A percentile compares a stretch with the other conserved stretches of the same genome.
Evolutionary conservation across 768 basidiomycete genomes (phyloP).

Genomic region (Mycena haematopus): DNA sequence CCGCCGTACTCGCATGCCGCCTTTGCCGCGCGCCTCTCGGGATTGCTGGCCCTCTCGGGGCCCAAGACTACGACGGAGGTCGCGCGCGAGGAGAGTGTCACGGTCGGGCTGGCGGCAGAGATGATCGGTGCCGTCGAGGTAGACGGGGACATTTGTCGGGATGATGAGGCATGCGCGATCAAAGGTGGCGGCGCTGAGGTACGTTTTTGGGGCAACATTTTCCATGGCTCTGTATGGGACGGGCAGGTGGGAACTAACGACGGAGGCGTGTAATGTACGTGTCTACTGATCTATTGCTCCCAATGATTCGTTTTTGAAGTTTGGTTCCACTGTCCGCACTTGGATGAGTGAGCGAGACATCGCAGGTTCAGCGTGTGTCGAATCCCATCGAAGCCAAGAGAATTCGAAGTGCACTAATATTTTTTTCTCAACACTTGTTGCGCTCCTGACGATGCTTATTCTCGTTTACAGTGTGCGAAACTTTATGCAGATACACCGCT

Average conservation of each 20-base stretch:
- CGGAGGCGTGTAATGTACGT: slow-evolving; percentile 4
- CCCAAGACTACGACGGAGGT: slow-evolving; percentile 72
- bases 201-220: slow-evolving; percentile 75
- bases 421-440: too few relatives aligned
- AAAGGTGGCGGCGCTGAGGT: slow-evolving; percentile 60
- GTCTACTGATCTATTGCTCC: not conserved
- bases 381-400: too few relatives aligned
- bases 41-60: slow-evolving; percentile 56
- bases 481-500: too few relatives aligned
- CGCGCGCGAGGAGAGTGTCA: slow-evolving; percentile 71
- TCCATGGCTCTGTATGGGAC: slow-evolving; percentile 77
- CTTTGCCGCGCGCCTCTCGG: slow-evolving; percentile 71
- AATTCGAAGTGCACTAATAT: too few relatives aligned
- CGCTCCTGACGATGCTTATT: too few relatives aligned
- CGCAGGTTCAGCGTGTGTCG: too few relatives aligned
- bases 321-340: too few relatives aligned
- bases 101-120: slow-evolving; percentile 76
- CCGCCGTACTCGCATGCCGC: slow-evolving; percentile 73
- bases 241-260: slow-evolving; percentile 48
- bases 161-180: slow-evolving; percentile 59
- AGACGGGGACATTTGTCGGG: slow-evolving; percentile 75
- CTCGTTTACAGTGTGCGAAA: too few relatives aligned
- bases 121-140: slow-evolving; percentile 79
- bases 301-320: too few relatives aligned
- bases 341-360: too few relatives aligned